Evolutionary conservation across 495 filamentous ascomycete genomes (phyloP), one percentile per base, ranked within the genome.

Genomic region (Penicillium psychrofluorescens): DNA sequence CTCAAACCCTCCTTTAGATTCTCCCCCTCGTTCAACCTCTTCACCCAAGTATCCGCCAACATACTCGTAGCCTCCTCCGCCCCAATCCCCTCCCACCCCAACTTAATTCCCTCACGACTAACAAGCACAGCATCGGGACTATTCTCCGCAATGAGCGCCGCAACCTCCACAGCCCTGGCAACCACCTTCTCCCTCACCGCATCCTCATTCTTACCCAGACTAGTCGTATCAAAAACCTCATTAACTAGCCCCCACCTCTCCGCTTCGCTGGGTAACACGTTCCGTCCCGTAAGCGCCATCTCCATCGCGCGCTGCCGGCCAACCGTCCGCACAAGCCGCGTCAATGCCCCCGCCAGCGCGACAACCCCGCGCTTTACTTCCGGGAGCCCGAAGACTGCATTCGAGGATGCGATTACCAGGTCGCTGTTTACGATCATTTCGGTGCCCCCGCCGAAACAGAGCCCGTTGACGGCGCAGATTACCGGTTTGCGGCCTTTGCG

Each of bases 1-100:
- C 51, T 71, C 41, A 94, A 62, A 0, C 88, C 89, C 67, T 94
- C 89, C 59, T 70, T 77, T 51, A 88, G 83, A 71, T 94, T 94
- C 64, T 87, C 80, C 6, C 86, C 88, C 15, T 60, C 71, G 43
- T 81, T 69, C 51, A 95, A 72, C 56, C 70, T 59, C 48, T 55
- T 64, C 56, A 73, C 84, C 76, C 78, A 74, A 6, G 73, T 77
- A 46, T 76, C 74, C 36, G 68, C 62, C 53, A 86, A 50, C 36
- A 77, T 54, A 44, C 70, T 69, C 30, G 79, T 84, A 31, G 63
- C 85, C 62, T 83, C 76, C 55, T 84, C 80, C 35, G 79, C 82
- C 7, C 83, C 79, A 3, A 78, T 58, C 4, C 76, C 76, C 59
- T 87, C 83, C 83, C 83, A 88, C 0, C 79, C 83, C 57, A 83